Evolutionary conservation across 75 land plant species (phyloP).

Genomic region (Pinus tabuliformis): DNA sequence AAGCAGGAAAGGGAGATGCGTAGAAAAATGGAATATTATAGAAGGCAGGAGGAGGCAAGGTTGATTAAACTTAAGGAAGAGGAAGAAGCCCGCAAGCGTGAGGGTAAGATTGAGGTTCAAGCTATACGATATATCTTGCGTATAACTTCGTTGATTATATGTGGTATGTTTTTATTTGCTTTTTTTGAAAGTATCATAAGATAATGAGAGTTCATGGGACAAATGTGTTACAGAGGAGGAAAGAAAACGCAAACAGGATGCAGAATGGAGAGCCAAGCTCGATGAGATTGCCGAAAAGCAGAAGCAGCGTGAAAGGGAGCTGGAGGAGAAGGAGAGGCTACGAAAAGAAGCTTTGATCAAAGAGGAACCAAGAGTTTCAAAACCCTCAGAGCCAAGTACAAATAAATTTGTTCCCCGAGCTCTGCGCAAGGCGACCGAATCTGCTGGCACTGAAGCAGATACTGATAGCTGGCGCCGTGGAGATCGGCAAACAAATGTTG

Average conservation of each 20-base stretch:
- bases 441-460: not conserved
- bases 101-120: constrained; percentile 49
- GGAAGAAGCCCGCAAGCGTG: constrained; percentile 85
- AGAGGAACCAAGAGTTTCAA: not conserved
- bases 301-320: constrained; percentile 70
- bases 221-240: constrained; percentile 75
- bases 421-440: constrained; percentile 25
- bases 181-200: not conserved
- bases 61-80: constrained; percentile 69
- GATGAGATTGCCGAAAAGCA: constrained; percentile 96
- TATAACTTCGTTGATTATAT: not conserved
- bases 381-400: constrained; percentile 20
- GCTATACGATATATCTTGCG: not conserved
- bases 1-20: constrained; percentile 58
- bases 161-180: not conserved
- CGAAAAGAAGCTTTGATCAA: constrained; percentile 46
- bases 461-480: constrained; percentile 5
- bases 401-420: constrained; percentile 37
- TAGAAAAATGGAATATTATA: constrained; percentile 67
- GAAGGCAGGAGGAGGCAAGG: constrained; percentile 70
- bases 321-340: constrained; percentile 69
- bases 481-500: constrained; percentile 4
- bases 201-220: not conserved
- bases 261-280: constrained; percentile 78
- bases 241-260: constrained; percentile 72